Evolutionary conservation across 2,329 filamentous ascomycete species (phyloP), one percentile per base, ranked within the genome.

Genomic region (Ophiostoma perfectum): DNA sequence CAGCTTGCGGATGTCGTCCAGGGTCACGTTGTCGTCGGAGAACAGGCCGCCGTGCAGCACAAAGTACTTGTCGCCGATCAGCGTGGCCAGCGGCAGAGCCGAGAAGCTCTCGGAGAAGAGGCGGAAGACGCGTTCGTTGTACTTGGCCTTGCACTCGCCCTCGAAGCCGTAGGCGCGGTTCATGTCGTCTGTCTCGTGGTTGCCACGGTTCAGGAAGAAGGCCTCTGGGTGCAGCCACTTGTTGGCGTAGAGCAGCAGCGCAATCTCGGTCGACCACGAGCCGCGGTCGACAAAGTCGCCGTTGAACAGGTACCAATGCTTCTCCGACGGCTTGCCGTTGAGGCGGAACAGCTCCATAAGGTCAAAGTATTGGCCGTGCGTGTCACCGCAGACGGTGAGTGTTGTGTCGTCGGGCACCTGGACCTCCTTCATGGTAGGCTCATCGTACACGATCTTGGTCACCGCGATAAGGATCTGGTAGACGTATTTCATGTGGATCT

Each of bases 181-280:
- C 95, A 99, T 99, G 79, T 97, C 94, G 77, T 98, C 94, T 65
- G 95, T 98, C 81, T 99, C 95, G 80, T 99, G 95, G 80, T 99
- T 99, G 74, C 95, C 95, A 71, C 95, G 88, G 83, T 99, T 99
- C 72, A 99, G 82, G 86, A 96, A 98, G 84, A 99, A 94, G 67
- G 84, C 87, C 60, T 88, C 86, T 7, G 95, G 95, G 67, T 91
- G 88, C 74, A 98, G 80, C 94, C 92, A 97, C 82, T 99, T 99
- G 84, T 97, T 96, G 62, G 94, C 91, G 78, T 97, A 99, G 27
- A 99, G 83, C 11, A 97, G 83, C 64, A 99, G 84, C 11, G 93
- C 94, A 73, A 99, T 96, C 78, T 99, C 95, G n/a, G 89, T 93
- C 6, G 94, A 98, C 95, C 95, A 99, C 49, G 93, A 97, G 41